Conservation (phyloP, 2,329 filamentous ascomycete species). For the Ascochyta viciae-villosae region DNA sequence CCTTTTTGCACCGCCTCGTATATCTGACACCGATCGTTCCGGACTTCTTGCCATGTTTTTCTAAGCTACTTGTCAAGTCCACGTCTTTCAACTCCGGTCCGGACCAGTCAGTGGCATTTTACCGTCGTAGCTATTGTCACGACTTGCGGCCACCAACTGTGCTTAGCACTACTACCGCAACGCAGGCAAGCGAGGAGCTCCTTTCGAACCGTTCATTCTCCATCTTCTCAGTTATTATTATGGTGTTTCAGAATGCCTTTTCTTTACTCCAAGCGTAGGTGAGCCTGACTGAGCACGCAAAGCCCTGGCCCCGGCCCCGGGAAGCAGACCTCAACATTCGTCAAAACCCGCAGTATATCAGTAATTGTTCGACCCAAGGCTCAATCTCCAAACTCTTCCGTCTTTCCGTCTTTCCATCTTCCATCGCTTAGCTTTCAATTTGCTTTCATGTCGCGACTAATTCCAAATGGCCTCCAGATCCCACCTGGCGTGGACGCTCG, state of each 20-base stretch:
- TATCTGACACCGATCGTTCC: not conserved
- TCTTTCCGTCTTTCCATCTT: not conserved
- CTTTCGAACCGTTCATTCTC: not conserved
- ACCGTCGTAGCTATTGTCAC: not conserved
- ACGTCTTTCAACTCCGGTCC: not conserved
- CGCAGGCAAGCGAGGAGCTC: not conserved
- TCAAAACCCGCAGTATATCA: not conserved
- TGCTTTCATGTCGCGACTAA: conserved; percentile 3
- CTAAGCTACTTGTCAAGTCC: not conserved
- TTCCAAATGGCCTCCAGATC: conserved; percentile 5
- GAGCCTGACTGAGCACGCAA: not conserved
- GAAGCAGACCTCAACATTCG: not conserved
- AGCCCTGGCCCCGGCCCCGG: not conserved
- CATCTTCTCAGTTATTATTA: not conserved
- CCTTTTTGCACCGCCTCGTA: not conserved
- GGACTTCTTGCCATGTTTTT: not conserved
- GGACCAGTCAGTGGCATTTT: not conserved
- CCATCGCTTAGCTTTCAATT: not conserved
- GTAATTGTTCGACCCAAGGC: not conserved
- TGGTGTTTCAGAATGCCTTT: conserved; percentile 1
- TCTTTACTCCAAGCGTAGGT: not conserved
- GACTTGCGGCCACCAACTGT: not conserved
- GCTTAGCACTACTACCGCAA: not conserved
- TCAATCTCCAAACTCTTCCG: not conserved
- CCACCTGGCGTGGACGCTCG: conserved; percentile 23